Conservation (phyloP, 345 rosid species). For the Brassica carinata region DNA sequence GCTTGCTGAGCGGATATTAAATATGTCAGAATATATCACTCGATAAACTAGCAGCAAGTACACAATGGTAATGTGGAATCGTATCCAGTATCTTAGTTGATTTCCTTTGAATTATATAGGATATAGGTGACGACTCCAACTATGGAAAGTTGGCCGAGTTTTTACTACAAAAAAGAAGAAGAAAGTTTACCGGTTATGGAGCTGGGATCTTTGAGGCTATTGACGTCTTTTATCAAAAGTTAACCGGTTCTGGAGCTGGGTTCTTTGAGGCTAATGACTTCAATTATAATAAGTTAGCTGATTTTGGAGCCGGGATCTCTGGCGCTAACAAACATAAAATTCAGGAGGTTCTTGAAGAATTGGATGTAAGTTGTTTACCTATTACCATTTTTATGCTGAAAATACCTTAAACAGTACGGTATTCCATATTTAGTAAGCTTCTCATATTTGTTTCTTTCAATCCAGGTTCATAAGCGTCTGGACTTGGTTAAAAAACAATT, state of each 20-base stretch:
- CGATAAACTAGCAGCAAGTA: not conserved
- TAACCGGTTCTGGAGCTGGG: not conserved
- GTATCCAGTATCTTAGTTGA: not conserved
- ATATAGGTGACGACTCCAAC: not conserved
- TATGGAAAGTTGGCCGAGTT: not conserved
- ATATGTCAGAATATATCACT: not conserved
- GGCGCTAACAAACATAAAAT: slow-evolving; percentile 68
- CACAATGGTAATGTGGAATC: not conserved
- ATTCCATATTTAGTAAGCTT: slow-evolving; percentile 8
- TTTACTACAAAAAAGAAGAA: not conserved
- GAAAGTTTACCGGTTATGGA: not conserved
- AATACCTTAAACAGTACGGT: not conserved
- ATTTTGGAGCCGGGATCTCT: no score
- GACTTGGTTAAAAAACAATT: slow-evolving; percentile 79
- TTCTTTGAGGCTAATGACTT: not conserved
- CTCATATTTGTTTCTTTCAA: slow-evolving; percentile 2
- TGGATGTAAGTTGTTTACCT: slow-evolving; percentile 66
- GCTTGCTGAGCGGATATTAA: not conserved
- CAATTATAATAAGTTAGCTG: no score
- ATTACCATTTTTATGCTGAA: slow-evolving; percentile 15
- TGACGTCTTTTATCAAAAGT: not conserved
- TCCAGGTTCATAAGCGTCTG: slow-evolving; percentile 81
- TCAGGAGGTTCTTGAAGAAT: slow-evolving; percentile 85
- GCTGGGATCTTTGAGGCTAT: not conserved
- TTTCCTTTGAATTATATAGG: not conserved